Percentiles rank a stretch among this genome's conserved stretches.
Evolutionary conservation across 805 yeast genomes (phyloP).

Genomic region (Yamadazyma kitorensis): DNA sequence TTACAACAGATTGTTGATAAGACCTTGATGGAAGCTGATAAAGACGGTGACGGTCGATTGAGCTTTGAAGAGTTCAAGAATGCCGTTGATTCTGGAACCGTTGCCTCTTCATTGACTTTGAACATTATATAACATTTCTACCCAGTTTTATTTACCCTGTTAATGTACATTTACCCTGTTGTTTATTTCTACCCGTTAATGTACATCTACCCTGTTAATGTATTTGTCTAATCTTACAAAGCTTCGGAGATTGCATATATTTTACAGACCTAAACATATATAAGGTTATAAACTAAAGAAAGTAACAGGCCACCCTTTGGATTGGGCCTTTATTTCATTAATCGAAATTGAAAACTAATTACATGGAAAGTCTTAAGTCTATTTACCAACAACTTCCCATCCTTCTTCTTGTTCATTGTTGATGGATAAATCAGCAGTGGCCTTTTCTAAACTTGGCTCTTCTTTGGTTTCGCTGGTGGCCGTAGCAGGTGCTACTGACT

Average conservation of each 20-base stretch:
- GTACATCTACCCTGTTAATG: too few species aligned
- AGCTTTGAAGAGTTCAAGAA: slow-evolving; percentile 83
- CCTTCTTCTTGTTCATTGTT: slow-evolving; percentile 28
- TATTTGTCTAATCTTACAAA: too few species aligned
- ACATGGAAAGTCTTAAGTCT: too few species aligned
- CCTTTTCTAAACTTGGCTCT: slow-evolving; percentile 19
- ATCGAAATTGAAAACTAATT: too few species aligned
- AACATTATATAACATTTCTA: slow-evolving; percentile 41
- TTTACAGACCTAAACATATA: too few species aligned
- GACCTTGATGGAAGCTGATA: slow-evolving; percentile 90
- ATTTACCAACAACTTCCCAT: slow-evolving; percentile 38
- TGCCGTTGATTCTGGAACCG: slow-evolving; percentile 57
- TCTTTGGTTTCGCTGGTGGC: slow-evolving; percentile 3
- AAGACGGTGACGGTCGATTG: slow-evolving; percentile 81
- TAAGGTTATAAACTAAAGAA: too few species aligned
- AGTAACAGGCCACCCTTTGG: too few species aligned
- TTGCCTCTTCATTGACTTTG: slow-evolving; percentile 59
- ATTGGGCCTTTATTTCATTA: too few species aligned
- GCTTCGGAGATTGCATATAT: too few species aligned
- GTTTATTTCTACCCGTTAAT: too few species aligned
- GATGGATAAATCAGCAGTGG: slow-evolving; percentile 26
- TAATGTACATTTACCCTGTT: too few species aligned
- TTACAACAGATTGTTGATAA: slow-evolving; percentile 96
- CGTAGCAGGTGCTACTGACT: background rate
- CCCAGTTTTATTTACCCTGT: background rate